Evolutionary conservation across 345 rosid genomes (phyloP).

Genomic region (Dimocarpus longan): DNA sequence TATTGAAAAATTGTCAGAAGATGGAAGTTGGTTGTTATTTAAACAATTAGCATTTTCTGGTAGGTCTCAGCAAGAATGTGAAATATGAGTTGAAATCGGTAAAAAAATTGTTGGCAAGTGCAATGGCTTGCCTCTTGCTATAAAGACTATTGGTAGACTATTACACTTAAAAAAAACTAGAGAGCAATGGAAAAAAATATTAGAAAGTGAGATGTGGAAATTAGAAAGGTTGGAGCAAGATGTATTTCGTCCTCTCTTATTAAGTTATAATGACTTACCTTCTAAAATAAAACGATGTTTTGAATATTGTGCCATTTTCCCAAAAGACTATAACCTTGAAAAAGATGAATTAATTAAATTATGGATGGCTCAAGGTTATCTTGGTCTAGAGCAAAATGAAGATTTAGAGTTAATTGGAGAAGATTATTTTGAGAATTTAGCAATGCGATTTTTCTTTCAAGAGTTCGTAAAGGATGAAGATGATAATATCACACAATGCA

Average conservation of each 20-base stretch:
- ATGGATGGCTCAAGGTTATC: constrained; percentile 8
- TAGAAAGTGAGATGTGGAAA: neutral
- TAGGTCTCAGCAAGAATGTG: neutral
- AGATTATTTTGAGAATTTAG: neutral
- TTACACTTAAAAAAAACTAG: neutral
- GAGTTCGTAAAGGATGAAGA: neutral
- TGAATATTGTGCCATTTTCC: too few relatives aligned
- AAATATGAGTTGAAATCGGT: constrained; percentile 7
- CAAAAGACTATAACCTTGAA: neutral
- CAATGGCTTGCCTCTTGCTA: constrained; percentile 32
- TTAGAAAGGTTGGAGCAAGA: neutral
- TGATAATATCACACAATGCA: too few relatives aligned
- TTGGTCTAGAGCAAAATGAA: neutral
- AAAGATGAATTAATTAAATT: neutral
- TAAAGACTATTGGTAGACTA: neutral
- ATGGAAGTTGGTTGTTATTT: neutral
- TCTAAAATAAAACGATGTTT: too few relatives aligned
- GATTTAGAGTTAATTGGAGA: neutral
- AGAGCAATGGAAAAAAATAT: neutral
- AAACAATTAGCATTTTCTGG: neutral
- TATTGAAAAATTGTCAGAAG: neutral
- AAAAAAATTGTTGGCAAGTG: constrained; percentile 24
- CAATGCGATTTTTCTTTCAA: neutral
- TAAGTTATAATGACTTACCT: too few relatives aligned
- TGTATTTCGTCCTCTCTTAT: neutral